phyloP scores from a whole-genome alignment of 2,329 filamentous ascomycete species.

The Cytospora leucostoma region DNA sequence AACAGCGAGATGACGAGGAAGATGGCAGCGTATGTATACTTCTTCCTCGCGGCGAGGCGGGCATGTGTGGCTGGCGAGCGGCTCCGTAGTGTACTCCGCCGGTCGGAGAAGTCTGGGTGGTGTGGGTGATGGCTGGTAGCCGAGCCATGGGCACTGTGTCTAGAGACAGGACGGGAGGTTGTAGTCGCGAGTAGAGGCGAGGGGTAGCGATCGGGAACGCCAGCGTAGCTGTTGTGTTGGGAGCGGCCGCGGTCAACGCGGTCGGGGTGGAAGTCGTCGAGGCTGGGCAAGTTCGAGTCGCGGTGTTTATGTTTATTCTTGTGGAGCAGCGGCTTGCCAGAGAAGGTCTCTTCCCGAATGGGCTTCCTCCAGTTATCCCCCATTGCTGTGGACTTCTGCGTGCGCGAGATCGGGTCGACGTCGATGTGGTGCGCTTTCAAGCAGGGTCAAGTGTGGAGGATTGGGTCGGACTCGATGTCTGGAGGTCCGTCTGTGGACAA shows the following conservation, averaged over 20 bases:
- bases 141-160: conserved; percentile 19
- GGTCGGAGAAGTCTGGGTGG: conserved; percentile 47
- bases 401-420: background rate
- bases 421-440: background rate
- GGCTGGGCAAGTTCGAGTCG: conserved; percentile 23
- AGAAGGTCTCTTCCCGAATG: conserved; percentile 16
- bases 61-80: conserved; percentile 69
- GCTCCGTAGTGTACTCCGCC: conserved; percentile 73
- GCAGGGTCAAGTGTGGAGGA: background rate
- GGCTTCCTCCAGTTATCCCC: conserved; percentile 12
- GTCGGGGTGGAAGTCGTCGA: conserved; percentile 28
- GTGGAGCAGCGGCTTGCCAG: conserved; percentile 25
- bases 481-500: background rate
- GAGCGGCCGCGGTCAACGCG: conserved; percentile 21
- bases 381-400: conserved; percentile 13
- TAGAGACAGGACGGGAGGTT: conserved; percentile 20
- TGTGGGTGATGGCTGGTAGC: conserved; percentile 35
- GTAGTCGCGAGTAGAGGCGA: conserved; percentile 17
- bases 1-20: conserved; percentile 83
- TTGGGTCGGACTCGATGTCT: background rate
- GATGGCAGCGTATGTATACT: conserved; percentile 83
- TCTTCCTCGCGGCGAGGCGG: conserved; percentile 68
- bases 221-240: conserved; percentile 24
- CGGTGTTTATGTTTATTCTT: conserved; percentile 25
- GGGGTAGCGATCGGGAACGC: conserved; percentile 8